Conservation (phyloP, 2,329 filamentous ascomycete species). For the Diaporthe australafricana region DNA sequence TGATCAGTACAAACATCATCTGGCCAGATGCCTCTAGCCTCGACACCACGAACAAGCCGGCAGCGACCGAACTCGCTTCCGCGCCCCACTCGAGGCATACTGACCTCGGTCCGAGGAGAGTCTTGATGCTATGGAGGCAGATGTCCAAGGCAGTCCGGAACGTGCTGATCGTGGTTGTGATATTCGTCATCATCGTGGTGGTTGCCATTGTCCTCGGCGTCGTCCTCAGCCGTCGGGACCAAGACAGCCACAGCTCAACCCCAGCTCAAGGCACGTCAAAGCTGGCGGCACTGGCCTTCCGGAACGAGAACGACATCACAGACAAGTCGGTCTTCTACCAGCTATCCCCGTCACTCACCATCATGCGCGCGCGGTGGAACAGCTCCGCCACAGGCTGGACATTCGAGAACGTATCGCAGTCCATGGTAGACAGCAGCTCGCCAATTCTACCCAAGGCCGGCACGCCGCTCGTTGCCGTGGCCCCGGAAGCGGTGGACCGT, state of each 20-base stretch:
- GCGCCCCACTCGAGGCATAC: not conserved
- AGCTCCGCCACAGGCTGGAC: constrained; percentile 7
- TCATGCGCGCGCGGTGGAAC: constrained; percentile 30
- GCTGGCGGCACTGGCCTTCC: constrained; percentile 27
- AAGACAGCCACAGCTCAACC: not conserved
- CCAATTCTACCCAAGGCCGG: constrained; percentile 13
- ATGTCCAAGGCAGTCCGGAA: constrained; percentile 19
- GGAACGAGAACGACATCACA: constrained; percentile 24
- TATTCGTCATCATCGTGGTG: constrained; percentile 11
- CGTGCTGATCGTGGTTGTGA: not conserved
- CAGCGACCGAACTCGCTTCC: not conserved
- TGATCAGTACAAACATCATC: constrained; percentile 15
- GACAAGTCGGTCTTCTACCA: constrained; percentile 34
- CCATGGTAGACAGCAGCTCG: constrained; percentile 29
- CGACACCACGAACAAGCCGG: not conserved
- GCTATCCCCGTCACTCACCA: constrained; percentile 15
- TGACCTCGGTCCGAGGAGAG: constrained; percentile 1
- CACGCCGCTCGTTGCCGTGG: constrained; percentile 20
- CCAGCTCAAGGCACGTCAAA: constrained; percentile 20
- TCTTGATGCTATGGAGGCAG: not conserved
- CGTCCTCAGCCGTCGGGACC: constrained; percentile 5
- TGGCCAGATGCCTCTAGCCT: not conserved
- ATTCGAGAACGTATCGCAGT: constrained; percentile 32
- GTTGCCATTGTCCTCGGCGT: constrained; percentile 18
- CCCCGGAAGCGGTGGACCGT: constrained; percentile 6